Evolutionary conservation across 352 stramenopile species (phyloP).

Genomic region (Hyaloperonospora arabidopsidis): DNA sequence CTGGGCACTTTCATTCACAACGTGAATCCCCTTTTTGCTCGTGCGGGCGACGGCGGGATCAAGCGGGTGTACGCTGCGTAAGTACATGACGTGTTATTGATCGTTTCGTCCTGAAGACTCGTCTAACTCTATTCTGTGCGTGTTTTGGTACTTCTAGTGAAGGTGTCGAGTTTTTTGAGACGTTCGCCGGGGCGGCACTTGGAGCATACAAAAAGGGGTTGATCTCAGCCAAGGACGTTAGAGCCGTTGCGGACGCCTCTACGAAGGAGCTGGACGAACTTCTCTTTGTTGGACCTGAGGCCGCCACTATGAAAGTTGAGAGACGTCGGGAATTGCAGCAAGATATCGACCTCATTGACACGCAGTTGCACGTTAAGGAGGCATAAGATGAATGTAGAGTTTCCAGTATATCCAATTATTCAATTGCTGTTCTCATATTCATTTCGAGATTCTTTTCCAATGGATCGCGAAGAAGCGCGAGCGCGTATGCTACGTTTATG

Average conservation of each 20-base stretch:
- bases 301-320: constrained; percentile 30
- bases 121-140: background rate
- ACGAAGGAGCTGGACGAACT: constrained; percentile 45
- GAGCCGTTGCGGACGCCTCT: constrained; percentile 31
- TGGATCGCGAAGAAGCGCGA: constrained; percentile 38
- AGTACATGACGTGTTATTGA: constrained; percentile 12
- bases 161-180: constrained; percentile 69
- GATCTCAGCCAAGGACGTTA: constrained; percentile 43
- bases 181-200: constrained; percentile 56
- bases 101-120: background rate
- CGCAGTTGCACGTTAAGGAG: constrained; percentile 9
- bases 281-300: constrained; percentile 38
- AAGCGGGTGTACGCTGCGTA: constrained; percentile 60
- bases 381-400: constrained; percentile 1
- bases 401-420: constrained; percentile 22
- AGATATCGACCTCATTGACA: constrained; percentile 33
- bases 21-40: constrained; percentile 45
- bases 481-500: constrained; percentile 57
- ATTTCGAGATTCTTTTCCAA: constrained; percentile 1
- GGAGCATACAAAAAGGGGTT: constrained; percentile 51
- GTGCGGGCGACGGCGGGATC: constrained; percentile 51
- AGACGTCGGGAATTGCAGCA: constrained; percentile 34
- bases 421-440: background rate
- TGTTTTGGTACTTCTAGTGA: constrained; percentile 28
- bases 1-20: constrained; percentile 77